These are phyloP conservation scores for Coelastrella sp. DNA, from an alignment of 139 green algal genomes.

Conservation along the genomic window DNA sequence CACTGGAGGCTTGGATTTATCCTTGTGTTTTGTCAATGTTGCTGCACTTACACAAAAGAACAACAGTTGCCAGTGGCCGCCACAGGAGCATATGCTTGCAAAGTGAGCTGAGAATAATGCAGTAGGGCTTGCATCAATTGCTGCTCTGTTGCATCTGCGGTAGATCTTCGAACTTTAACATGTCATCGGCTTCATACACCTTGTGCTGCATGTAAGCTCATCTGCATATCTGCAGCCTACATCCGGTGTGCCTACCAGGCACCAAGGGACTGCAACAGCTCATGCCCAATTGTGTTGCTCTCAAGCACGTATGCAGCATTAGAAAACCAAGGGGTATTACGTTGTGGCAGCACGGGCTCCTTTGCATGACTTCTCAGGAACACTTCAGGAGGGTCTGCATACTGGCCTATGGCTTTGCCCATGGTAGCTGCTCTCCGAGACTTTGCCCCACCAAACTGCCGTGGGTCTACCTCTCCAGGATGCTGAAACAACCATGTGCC, in stretches of 20 bases:
- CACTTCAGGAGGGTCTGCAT: conserved; percentile 50
- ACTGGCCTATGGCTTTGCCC: conserved; percentile 61
- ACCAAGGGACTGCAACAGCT: background rate
- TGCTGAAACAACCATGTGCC: conserved; percentile 28
- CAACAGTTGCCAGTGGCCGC: background rate
- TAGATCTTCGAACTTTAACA: background rate
- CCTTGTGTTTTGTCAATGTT: conserved; percentile 43
- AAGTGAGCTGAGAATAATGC: background rate
- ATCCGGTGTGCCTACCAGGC: background rate
- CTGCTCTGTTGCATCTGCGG: background rate
- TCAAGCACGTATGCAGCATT: background rate
- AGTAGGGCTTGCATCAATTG: background rate
- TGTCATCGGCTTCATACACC: background rate
- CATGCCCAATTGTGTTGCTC: background rate
- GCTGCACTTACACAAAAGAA: conserved; percentile 48
- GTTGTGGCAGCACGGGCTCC: conserved; percentile 74
- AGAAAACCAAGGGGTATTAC: conserved; percentile 54
- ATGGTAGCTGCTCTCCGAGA: conserved; percentile 56
- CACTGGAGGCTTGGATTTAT: conserved; percentile 48
- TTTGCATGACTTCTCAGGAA: conserved; percentile 71
- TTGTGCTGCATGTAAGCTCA: background rate
- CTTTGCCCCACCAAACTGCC: conserved; percentile 29
- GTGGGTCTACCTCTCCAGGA: conserved; percentile 47
- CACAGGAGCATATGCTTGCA: background rate
- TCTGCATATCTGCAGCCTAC: background rate